These are phyloP conservation scores for Scopulariopsis brevicaulis DNA, from an alignment of 2,329 filamentous ascomycete genomes.

Conservation along the genomic window DNA sequence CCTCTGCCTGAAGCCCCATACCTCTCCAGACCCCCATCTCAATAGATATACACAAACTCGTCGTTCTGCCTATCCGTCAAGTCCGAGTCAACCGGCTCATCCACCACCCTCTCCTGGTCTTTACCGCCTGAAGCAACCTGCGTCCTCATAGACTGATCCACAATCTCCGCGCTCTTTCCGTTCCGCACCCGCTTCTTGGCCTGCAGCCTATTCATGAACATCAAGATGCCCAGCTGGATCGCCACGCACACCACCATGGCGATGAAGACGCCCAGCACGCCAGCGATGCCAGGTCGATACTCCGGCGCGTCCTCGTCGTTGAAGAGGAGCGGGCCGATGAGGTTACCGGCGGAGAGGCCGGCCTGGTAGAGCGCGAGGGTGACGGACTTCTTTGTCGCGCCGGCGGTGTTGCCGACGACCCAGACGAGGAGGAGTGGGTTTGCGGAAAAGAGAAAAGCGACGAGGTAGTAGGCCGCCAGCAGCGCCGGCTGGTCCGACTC, in stretches of 20 bases:
- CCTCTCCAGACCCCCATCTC: background rate
- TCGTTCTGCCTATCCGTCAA: slow-evolving; percentile 56
- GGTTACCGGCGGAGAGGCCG: slow-evolving; percentile 51
- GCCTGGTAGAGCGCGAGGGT: slow-evolving; percentile 55
- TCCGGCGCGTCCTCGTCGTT: slow-evolving; percentile 41
- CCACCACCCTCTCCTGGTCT: slow-evolving; percentile 11
- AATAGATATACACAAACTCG: slow-evolving; percentile 56
- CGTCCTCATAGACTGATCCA: slow-evolving; percentile 48
- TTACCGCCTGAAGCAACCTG: slow-evolving; percentile 12
- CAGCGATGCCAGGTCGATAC: slow-evolving; percentile 45
- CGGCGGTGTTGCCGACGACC: slow-evolving; percentile 59
- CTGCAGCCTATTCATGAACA: slow-evolving; percentile 46
- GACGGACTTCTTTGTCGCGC: slow-evolving; percentile 55
- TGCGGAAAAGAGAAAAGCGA: slow-evolving; percentile 54
- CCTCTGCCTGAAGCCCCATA: background rate
- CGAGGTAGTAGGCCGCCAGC: slow-evolving; percentile 51
- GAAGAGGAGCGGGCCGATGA: slow-evolving; percentile 56
- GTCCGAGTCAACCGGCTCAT: slow-evolving; percentile 38
- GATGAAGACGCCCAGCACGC: slow-evolving; percentile 41
- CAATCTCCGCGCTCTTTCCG: slow-evolving; percentile 48
- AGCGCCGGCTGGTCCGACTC: slow-evolving; percentile 29
- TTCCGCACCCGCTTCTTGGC: slow-evolving; percentile 39
- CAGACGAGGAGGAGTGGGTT: slow-evolving; percentile 57
- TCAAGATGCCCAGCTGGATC: slow-evolving; percentile 41
- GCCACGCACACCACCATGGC: slow-evolving; percentile 39